Evolutionary conservation across 2,329 filamentous ascomycete genomes (phyloP), one percentile per base, ranked within the genome.

Genomic region (Falciphora oryzae): DNA sequence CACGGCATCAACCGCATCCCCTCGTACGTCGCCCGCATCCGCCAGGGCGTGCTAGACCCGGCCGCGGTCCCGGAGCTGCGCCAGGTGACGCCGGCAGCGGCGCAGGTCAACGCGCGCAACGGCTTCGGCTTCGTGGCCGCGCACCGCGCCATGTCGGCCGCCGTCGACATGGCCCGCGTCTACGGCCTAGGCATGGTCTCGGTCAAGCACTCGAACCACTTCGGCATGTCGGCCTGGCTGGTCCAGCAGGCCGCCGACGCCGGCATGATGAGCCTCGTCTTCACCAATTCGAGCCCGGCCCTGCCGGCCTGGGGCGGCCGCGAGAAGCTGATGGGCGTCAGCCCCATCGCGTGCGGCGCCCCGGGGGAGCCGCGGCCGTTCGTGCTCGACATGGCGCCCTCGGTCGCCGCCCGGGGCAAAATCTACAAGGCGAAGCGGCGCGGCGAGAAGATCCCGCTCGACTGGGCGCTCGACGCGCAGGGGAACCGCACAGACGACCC

Each of bases 181-280:
- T 86, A 82, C 70, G 90, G 90, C 16, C 90, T 94, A 67, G 91
- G 91, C 31, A 87, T 95, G 83, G 89, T 89, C 0, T 86, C 84
- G 65, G 80, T 94, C 71, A 90, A 88, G 74, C 88, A 89, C 75
- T 90, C 87, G 57, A 94, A 94, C 70, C 90, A 94, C 74, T 93
- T 91, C 70, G 91, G 91, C 64, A 95, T 95, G 91, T 84, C 84
- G 4, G 91, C 91, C 0, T 94, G 90, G 89, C 73, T 93, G 0
- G 90, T 93, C 14, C 88, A 91, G 73, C 87, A 92, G 75, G 91
- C 90, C 0, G 75, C 93, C 18, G 89, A 94, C 65, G 87, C 84
- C 0, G 81, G 82, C 53, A 87, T 90, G 84, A 88, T 91, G 83
- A 85, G 82, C 64, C 79, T 90, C 22, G 87, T 90, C 2, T 90